Base-by-base conservation (phyloP, 202 grass and related monocot species). In the Dendrocalamus latiflorus region DNA sequence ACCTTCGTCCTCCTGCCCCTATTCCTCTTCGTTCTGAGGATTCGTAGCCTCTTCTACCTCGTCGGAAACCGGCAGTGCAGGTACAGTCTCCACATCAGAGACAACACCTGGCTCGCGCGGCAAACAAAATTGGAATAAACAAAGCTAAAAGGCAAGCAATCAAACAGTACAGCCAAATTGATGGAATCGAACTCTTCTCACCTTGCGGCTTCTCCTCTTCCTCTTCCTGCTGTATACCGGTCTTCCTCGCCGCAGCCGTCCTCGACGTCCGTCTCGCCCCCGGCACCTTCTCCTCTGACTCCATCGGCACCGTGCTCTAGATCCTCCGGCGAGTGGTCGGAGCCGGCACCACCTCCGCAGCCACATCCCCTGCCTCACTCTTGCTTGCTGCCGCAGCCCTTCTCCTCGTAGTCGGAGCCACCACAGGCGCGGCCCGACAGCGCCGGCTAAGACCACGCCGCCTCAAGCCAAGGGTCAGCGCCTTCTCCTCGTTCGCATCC, bases 251-350 rank as follows among this genome's bases (percentile, higher is more conserved):
- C 9, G 21, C 63, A 2, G 42, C 16, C 38, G 71, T 82, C 72
- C 69, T 90, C 6, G 82, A 42, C 5, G 56, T 65, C 28, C 69
- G 89, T 63, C 64, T 72, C 0, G 66, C 47, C 20, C 60, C 72
- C 4, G 73, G 58, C 1, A 18, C 73, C 58, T 73, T 54, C 10
- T 70, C 75, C 77, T 71, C 74, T 4, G 70, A 49, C 0, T 0
- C 26, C 0, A 45, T 12, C 0, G 8, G 49, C 5, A 65, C 74
- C 55, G 64, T 44, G 63, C 28, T 87, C 12, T 65, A 15, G 36
- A 67, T 60, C 77, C 48, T 65, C 58, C 43, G 64, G 14, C 90
- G 72, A 56, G 84, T 70, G 9, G 72, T 20, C 48, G 78, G 84
- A 53, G 85, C 75, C 7, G 25, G 45, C 15, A 36, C 9, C 11